phyloP scores from a whole-genome alignment of 179 eudicot genomes.

The Beta lomatogona region DNA sequence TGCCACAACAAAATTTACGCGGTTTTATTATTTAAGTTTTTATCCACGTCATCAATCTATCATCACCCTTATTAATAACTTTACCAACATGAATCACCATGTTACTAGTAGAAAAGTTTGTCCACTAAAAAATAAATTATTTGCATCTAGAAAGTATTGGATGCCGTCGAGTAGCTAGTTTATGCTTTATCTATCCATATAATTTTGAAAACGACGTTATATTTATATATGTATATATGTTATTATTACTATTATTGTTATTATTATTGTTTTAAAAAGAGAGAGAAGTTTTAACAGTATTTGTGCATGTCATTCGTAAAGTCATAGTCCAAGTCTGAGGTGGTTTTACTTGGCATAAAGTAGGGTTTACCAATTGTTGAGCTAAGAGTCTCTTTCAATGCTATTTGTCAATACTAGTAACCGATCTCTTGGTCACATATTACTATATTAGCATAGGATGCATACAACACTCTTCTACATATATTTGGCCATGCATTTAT shows the following conservation, averaged over 20 bases:
- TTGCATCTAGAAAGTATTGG: neutral
- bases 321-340: neutral
- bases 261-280: too few species aligned
- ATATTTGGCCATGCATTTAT: neutral
- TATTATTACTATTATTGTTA: too few species aligned
- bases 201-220: too few species aligned
- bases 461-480: neutral
- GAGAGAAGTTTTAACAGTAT: neutral
- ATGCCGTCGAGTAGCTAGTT: neutral
- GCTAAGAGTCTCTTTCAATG: neutral
- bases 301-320: neutral
- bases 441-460: neutral
- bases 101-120: neutral
- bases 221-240: too few species aligned
- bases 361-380: neutral
- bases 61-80: neutral
- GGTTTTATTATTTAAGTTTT: neutral
- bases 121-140: neutral
- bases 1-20: slow-evolving; percentile 8
- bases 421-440: neutral
- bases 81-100: slow-evolving; percentile 16
- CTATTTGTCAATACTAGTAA: neutral
- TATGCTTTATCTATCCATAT: neutral
- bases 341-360: neutral
- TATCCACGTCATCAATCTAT: neutral